Evolutionary conservation across 2,329 filamentous ascomycete genomes (phyloP), one percentile per base, ranked within the genome.

Genomic region (Botrytis deweyae): DNA sequence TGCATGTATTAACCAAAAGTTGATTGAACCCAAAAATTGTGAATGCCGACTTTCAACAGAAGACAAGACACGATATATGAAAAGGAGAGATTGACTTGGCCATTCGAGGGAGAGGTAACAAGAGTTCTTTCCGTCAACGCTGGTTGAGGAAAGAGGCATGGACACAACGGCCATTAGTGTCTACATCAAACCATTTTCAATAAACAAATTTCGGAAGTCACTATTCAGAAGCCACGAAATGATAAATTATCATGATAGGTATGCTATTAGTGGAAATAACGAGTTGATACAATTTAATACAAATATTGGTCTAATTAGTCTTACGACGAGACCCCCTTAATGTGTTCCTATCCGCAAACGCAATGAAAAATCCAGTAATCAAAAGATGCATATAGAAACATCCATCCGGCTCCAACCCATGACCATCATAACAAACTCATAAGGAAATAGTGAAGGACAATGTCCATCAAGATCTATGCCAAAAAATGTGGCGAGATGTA

Each of bases 61-160:
- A 75, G 58, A 72, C 69, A n/a, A 73, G 72, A 70, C 65, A 44
- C 33, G 36, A 71, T 65, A 72, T 73, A 70, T 65, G 83, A 84
- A 10, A 84, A 84, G 79, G 84, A 84, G 75, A 78, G 55, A 69
- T 84, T 82, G 70, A n/a, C n/a, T 42, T 40, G 36, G 25, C 16
- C 38, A 64, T 44, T 2, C n/a, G 25, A 68, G 38, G 38, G n/a
- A 29, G 42, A 42, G 25, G 66, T 9, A 49, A 18, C 18, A 58
- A 42, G 25, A 42, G 66, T 33, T 40, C 40, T 49, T 69, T 40
- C 63, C 52, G 8, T 68, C 70, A 66, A 67, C 52, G 36, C 71
- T 72, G 25, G 64, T 72, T 46, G 63, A 61, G 71, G 71, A 72
- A 72, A 61, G 71, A 68, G 71, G 40, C 33, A 36, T 72, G 40